Conservation (phyloP, 2,329 filamentous ascomycete genomes). For the Orbilia blumenaviensis region DNA sequence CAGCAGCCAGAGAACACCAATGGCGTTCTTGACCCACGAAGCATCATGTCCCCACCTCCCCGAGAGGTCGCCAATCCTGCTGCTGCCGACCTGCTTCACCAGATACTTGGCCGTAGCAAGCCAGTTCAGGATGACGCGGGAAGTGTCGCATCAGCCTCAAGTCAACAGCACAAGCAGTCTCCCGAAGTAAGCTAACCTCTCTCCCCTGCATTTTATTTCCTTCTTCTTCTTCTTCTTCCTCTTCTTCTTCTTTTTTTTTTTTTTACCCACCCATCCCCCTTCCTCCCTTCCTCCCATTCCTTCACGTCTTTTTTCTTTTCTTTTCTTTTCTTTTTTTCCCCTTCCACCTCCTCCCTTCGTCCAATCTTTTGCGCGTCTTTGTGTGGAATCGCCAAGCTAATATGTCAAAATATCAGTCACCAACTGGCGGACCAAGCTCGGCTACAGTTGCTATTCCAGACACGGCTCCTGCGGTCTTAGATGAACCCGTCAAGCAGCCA, state of each 20-base stretch:
- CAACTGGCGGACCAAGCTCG: conserved; percentile 23
- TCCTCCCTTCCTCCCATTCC: background rate
- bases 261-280: background rate
- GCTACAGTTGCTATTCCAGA: conserved; percentile 38
- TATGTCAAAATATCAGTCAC: conserved; percentile 29
- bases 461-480: conserved; percentile 28
- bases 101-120: conserved; percentile 80
- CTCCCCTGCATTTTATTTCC: background rate
- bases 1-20: conserved; percentile 20
- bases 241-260: background rate
- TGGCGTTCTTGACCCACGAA: conserved; percentile 63
- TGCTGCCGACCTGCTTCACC: conserved; percentile 75
- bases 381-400: too few relatives aligned
- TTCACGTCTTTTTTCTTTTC: background rate
- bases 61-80: conserved; percentile 72
- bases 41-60: conserved; percentile 63
- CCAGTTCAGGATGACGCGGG: conserved; percentile 55
- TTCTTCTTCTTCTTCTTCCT: background rate
- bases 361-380: too few relatives aligned
- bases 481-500: conserved; percentile 61
- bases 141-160: conserved; percentile 4
- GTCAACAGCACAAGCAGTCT: conserved; percentile 25
- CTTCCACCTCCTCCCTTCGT: conserved; percentile 7
- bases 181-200: conserved; percentile 38
- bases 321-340: background rate